These are phyloP conservation scores for Quercus bicolor DNA, from an alignment of 306 rosid genomes.

Conservation along the genomic window DNA sequence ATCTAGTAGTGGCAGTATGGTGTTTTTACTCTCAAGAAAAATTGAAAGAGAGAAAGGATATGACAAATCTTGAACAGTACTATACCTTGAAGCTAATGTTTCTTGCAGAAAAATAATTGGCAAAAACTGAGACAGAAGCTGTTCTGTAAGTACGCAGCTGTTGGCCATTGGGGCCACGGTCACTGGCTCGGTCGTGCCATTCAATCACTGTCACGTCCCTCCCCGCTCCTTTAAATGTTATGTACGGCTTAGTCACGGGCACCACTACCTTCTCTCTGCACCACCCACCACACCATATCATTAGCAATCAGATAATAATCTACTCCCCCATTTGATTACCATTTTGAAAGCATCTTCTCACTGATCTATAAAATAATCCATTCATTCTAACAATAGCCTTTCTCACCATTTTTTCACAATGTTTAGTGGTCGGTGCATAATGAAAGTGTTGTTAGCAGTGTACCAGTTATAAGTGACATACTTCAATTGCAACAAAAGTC, in stretches of 20 bases:
- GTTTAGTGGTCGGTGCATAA: no score
- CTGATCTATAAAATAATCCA: no score
- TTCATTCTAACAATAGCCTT: no score
- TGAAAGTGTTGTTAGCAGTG: no score
- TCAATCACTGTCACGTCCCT: conserved; percentile 74
- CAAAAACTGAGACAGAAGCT: conserved; percentile 79
- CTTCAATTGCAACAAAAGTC: no score
- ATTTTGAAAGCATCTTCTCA: no score
- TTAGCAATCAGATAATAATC: background rate
- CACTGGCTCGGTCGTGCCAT: conserved; percentile 89
- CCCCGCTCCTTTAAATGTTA: conserved; percentile 77
- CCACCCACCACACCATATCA: background rate
- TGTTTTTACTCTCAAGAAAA: no score
- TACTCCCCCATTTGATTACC: no score
- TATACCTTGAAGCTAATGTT: conserved; percentile 82
- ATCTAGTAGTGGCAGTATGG: background rate
- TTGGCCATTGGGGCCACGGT: conserved; percentile 84
- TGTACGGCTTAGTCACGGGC: conserved; percentile 76
- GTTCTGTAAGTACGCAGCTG: conserved; percentile 84
- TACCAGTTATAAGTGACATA: no score
- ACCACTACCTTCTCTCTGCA: conserved; percentile 86
- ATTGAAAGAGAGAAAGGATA: no score
- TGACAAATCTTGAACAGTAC: background rate
- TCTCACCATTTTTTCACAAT: no score
- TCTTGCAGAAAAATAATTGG: conserved; percentile 71